A percentile compares a stretch with the other conserved stretches of the same genome.
These are phyloP conservation scores for Cladorrhinum samala DNA, from an alignment of 495 filamentous ascomycete species.

Conservation along the genomic window DNA sequence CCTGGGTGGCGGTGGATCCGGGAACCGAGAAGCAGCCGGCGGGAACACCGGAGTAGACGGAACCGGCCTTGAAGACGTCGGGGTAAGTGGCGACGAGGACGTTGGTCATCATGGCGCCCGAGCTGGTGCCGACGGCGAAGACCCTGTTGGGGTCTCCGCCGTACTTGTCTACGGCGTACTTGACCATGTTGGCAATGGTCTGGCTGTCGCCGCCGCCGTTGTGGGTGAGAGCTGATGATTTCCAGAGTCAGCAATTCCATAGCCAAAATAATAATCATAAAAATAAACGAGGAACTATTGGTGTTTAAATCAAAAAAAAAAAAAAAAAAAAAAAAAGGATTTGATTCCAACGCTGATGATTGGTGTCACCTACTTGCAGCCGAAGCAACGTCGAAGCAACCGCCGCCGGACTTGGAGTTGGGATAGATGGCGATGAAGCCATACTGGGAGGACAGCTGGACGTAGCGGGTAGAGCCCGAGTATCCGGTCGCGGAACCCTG, in stretches of 20 bases:
- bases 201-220: slow-evolving; percentile 52
- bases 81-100: slow-evolving; percentile 35
- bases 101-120: slow-evolving; percentile 49
- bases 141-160: slow-evolving; percentile 42
- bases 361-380: background rate
- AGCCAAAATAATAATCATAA: no score
- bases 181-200: slow-evolving; percentile 56
- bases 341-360: background rate
- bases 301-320: no score
- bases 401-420: slow-evolving; percentile 32
- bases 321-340: no score
- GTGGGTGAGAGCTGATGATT: slow-evolving; percentile 42
- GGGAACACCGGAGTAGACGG: slow-evolving; percentile 33
- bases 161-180: slow-evolving; percentile 45
- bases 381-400: slow-evolving; percentile 43
- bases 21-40: slow-evolving; percentile 35
- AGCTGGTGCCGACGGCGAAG: slow-evolving; percentile 47
- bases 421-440: slow-evolving; percentile 48
- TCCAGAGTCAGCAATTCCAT: background rate
- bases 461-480: slow-evolving; percentile 20
- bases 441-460: slow-evolving; percentile 35
- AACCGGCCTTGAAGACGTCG: slow-evolving; percentile 36
- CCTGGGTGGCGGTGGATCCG: slow-evolving; percentile 16
- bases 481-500: slow-evolving; percentile 26
- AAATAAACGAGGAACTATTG: no score